phyloP scores from a whole-genome alignment of 352 stramenopile genomes.

The Pythium phragmiticola region DNA sequence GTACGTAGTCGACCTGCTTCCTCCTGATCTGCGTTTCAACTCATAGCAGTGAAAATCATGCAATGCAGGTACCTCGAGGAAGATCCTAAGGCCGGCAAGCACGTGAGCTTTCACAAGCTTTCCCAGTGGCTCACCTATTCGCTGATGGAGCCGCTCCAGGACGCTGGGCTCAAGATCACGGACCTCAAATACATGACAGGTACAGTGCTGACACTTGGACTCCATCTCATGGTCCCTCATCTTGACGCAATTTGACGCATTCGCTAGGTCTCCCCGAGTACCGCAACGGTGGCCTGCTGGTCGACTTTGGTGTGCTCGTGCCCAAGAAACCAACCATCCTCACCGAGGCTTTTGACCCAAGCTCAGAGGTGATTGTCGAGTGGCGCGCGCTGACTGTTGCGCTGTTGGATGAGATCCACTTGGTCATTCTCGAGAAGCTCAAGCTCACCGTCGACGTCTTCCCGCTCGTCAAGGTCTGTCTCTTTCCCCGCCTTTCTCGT shows the following conservation, averaged over 20 bases:
- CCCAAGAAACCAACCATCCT: conserved; percentile 58
- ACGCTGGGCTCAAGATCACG: conserved; percentile 77
- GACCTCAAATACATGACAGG: conserved; percentile 69
- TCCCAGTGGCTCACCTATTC: conserved; percentile 90
- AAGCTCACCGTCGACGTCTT: conserved; percentile 72
- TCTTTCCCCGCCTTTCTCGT: not conserved
- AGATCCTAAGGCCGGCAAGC: conserved; percentile 48
- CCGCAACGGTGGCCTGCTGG: conserved; percentile 77
- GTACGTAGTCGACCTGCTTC: conserved; percentile 27
- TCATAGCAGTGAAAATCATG: not conserved
- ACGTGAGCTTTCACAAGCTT: conserved; percentile 89
- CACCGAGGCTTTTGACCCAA: conserved; percentile 60
- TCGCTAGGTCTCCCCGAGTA: conserved; percentile 74
- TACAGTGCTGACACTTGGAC: not conserved
- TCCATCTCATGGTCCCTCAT: not conserved
- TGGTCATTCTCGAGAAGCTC: conserved; percentile 58
- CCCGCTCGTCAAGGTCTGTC: conserved; percentile 79
- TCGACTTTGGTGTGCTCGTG: conserved; percentile 78
- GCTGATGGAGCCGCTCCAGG: conserved; percentile 82
- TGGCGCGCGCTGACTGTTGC: conserved; percentile 84
- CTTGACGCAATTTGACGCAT: too few relatives aligned
- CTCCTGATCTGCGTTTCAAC: not conserved
- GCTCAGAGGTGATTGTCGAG: conserved; percentile 79
- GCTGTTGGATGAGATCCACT: conserved; percentile 76
- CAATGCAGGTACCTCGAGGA: conserved; percentile 46